Conservation (phyloP, 1,139 yeast genomes). For the Taphrina pruni region DNA sequence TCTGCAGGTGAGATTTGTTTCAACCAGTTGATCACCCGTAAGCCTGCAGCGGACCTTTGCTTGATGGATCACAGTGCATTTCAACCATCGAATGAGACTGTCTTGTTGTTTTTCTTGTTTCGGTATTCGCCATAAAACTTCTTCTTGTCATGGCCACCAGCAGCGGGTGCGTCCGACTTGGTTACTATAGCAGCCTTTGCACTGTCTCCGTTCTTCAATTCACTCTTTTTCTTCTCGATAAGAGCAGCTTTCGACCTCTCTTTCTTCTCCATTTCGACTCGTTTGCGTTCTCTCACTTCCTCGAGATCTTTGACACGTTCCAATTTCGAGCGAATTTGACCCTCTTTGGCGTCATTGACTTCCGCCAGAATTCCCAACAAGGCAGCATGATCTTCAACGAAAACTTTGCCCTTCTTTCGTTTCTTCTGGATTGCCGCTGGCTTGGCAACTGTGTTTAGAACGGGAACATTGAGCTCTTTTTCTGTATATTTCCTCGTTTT, state of each 20-base stretch:
- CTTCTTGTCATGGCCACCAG: background rate
- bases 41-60: no score
- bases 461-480: constrained; percentile 30
- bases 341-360: constrained; percentile 38
- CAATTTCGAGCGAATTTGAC: constrained; percentile 34
- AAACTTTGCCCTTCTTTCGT: constrained; percentile 39
- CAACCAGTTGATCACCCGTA: no score
- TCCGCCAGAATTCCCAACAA: constrained; percentile 35
- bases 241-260: constrained; percentile 33
- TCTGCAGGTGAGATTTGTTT: no score
- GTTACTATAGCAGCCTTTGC: background rate
- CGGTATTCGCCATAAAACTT: constrained; percentile 30
- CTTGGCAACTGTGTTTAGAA: constrained; percentile 35
- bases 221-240: constrained; percentile 32
- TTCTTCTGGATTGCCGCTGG: constrained; percentile 33
- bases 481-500: constrained; percentile 33
- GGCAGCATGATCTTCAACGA: constrained; percentile 32
- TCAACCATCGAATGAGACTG: constrained; percentile 1
- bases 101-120: constrained; percentile 9
- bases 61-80: no score
- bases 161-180: background rate
- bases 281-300: constrained; percentile 35
- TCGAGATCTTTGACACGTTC: constrained; percentile 41
- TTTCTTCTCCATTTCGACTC: constrained; percentile 32
- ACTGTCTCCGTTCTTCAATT: constrained; percentile 5